Percentiles rank a stretch among this genome's conserved stretches.
phyloP scores from a whole-genome alignment of 148 eudicot species.

The Vaccinium corymbosum region DNA sequence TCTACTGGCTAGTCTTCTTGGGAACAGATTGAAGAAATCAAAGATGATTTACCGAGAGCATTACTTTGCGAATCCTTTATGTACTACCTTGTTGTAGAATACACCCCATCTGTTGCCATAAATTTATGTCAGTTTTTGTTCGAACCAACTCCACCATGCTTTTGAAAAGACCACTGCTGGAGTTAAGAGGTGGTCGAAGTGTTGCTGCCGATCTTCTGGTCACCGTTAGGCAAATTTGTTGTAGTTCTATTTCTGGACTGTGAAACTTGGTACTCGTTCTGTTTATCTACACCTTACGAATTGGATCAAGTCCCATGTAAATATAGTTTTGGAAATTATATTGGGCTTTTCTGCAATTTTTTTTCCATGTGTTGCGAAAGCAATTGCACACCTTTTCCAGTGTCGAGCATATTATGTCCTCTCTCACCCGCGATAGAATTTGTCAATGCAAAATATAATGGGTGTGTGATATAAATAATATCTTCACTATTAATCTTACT shows the following conservation, averaged over 20 bases:
- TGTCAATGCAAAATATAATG: no score
- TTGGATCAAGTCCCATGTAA: not conserved
- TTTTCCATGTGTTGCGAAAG: no score
- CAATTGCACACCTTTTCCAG: no score
- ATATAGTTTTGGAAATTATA: not conserved
- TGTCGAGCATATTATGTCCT: no score
- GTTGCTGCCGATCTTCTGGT: not conserved
- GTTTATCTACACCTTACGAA: not conserved
- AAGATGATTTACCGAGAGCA: conserved; percentile 56
- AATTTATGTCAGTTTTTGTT: not conserved
- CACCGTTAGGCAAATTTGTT: not conserved
- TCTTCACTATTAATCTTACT: no score
- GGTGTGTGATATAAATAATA: no score
- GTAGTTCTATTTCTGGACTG: not conserved
- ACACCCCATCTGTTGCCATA: not conserved
- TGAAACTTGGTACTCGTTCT: not conserved
- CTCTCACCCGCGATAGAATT: no score
- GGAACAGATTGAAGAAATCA: conserved; percentile 36
- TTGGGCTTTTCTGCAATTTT: not conserved
- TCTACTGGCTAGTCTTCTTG: conserved; percentile 47
- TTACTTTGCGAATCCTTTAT: conserved; percentile 77
- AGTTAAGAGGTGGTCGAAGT: not conserved
- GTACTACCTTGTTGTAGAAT: conserved; percentile 40
- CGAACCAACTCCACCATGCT: not conserved
- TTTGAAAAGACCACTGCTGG: not conserved